Conservation (phyloP, 2,329 filamentous ascomycete species). For the Helotiales sp. region DNA sequence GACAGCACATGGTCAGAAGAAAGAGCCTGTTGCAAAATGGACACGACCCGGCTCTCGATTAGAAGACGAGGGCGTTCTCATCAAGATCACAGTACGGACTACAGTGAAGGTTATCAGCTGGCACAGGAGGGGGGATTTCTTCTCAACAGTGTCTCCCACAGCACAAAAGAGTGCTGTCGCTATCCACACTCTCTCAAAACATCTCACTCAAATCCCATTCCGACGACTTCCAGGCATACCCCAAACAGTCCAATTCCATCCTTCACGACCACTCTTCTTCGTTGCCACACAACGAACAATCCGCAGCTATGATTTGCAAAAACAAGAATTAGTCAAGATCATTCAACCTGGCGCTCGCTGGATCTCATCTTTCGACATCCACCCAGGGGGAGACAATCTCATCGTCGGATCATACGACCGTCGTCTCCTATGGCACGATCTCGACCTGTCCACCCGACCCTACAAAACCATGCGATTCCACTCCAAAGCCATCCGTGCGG, state of each 20-base stretch:
- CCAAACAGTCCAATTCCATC: constrained; percentile 93
- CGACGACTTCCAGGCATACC: constrained; percentile 71
- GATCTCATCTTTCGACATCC: constrained; percentile 93
- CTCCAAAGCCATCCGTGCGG: constrained; percentile 83
- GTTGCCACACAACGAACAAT: constrained; percentile 93
- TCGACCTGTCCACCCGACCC: constrained; percentile 84
- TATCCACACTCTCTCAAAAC: constrained; percentile 93
- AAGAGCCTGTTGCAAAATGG: constrained; percentile 81
- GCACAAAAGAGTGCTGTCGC: constrained; percentile 79
- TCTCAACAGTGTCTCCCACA: constrained; percentile 84
- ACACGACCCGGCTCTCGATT: constrained; percentile 72
- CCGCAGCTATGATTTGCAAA: constrained; percentile 89
- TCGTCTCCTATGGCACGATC: constrained; percentile 92
- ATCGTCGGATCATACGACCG: constrained; percentile 95
- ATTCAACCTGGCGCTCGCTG: constrained; percentile 90
- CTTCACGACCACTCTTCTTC: constrained; percentile 88
- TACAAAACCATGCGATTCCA: constrained; percentile 98
- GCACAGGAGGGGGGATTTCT: constrained; percentile 93
- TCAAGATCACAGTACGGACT: constrained; percentile 77
- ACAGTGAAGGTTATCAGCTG: constrained; percentile 86
- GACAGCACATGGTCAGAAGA: constrained; percentile 58
- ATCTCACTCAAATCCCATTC: constrained; percentile 94
- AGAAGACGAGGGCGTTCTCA: constrained; percentile 74
- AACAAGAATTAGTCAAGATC: constrained; percentile 89
- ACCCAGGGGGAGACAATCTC: constrained; percentile 89